phyloP scores from a whole-genome alignment of 345 rosid species.

The Lenwebbia sp. region DNA sequence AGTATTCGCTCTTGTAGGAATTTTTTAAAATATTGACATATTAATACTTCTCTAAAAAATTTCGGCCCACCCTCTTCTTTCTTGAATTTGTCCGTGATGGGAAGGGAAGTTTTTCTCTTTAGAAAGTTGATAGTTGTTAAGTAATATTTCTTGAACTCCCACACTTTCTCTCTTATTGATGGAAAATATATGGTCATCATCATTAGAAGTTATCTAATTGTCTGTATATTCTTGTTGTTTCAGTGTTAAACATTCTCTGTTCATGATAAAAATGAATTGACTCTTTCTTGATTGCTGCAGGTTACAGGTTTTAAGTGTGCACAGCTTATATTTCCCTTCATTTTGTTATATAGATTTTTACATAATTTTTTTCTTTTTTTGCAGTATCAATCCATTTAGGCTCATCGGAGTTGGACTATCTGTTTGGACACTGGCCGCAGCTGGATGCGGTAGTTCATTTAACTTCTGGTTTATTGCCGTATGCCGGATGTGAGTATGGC shows the following conservation, averaged over 20 bases:
- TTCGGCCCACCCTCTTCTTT: neutral
- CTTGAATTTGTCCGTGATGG: neutral
- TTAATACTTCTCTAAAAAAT: neutral
- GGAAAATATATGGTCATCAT: neutral
- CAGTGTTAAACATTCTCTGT: neutral
- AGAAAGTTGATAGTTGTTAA: neutral
- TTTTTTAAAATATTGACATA: neutral
- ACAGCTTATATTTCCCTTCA: neutral
- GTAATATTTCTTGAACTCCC: neutral
- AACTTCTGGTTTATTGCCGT: constrained; percentile 76
- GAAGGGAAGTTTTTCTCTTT: neutral
- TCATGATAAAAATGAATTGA: neutral
- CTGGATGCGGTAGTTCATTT: constrained; percentile 72
- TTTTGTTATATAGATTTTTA: neutral
- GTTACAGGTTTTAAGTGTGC: neutral
- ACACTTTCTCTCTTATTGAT: neutral
- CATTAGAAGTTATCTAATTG: neutral
- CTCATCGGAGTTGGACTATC: constrained; percentile 85
- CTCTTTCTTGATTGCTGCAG: neutral
- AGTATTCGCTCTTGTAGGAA: neutral
- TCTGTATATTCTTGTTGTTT: neutral
- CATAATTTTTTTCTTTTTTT: neutral
- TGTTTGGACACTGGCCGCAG: constrained; percentile 80
- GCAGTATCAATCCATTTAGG: constrained; percentile 81
- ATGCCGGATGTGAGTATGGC: constrained; percentile 62